Conservation (phyloP, 148 eudicot species). For the Rhododendron henanense region DNA sequence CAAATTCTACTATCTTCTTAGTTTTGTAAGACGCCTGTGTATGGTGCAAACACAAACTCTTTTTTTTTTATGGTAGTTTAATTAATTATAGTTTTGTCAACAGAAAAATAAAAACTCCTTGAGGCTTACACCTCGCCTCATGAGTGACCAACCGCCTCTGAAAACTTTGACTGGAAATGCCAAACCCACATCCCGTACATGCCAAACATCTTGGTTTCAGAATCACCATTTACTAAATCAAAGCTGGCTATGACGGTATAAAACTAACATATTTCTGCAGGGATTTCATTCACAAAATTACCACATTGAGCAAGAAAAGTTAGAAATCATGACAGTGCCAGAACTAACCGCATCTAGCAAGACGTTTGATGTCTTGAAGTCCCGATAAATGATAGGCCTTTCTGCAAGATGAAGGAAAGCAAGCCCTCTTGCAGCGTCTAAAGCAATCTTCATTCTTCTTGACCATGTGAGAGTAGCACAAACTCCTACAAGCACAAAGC, state of each 20-base stretch:
- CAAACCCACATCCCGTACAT: neutral
- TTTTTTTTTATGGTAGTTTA: neutral
- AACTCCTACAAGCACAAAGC: constrained; percentile 43
- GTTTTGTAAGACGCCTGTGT: neutral
- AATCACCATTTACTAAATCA: neutral
- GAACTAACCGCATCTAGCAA: constrained; percentile 69
- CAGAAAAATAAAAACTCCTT: neutral
- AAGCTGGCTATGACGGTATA: neutral
- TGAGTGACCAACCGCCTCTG: neutral
- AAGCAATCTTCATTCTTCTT: constrained; percentile 71
- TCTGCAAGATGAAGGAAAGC: constrained; percentile 75
- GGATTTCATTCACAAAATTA: neutral
- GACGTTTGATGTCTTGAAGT: constrained; percentile 83
- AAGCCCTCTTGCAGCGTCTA: constrained; percentile 86
- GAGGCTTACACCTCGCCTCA: neutral
- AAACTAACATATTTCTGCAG: constrained; percentile 1
- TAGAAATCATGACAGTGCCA: neutral
- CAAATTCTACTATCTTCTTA: neutral
- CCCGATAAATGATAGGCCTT: constrained; percentile 72
- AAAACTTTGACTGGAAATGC: neutral
- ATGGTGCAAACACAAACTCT: neutral
- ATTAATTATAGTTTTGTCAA: no score
- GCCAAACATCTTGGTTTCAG: neutral
- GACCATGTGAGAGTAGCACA: constrained; percentile 70
- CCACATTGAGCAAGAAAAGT: neutral